Evolutionary conservation across 1,284 basidiomycete species (phyloP).

Genomic region (Trichosporon faecale): DNA sequence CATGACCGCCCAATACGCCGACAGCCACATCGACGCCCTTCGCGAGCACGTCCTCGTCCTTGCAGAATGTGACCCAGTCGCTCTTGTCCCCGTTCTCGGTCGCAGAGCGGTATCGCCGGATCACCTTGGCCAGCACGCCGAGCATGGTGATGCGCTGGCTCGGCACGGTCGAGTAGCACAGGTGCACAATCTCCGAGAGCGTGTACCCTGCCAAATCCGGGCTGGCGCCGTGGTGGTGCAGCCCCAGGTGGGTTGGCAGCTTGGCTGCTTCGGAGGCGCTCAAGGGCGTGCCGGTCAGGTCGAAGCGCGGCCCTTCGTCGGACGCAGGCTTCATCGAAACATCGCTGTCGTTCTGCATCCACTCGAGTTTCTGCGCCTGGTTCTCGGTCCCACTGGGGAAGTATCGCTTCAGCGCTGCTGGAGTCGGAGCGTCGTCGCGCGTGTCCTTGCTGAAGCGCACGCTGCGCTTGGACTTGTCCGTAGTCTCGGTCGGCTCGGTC

Average conservation of each 20-base stretch:
- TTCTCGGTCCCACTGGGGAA: constrained; percentile 67
- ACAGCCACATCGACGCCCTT: constrained; percentile 20
- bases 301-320: constrained; percentile 57
- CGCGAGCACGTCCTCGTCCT: constrained; percentile 11
- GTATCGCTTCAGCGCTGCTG: constrained; percentile 79
- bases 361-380: constrained; percentile 63
- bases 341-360: constrained; percentile 51
- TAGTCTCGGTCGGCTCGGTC: neutral
- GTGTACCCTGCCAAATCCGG: constrained; percentile 85
- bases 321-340: constrained; percentile 39
- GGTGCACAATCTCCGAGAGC: constrained; percentile 76
- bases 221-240: constrained; percentile 77
- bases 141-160: constrained; percentile 82
- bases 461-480: neutral
- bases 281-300: constrained; percentile 68
- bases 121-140: constrained; percentile 65
- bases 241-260: constrained; percentile 74
- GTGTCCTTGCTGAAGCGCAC: constrained; percentile 48
- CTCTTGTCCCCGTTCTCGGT: constrained; percentile 16
- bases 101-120: constrained; percentile 30
- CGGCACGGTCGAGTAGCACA: constrained; percentile 75
- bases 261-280: constrained; percentile 49
- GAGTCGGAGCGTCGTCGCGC: constrained; percentile 53
- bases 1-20: constrained; percentile 13
- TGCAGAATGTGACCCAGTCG: constrained; percentile 19